These are phyloP conservation scores for Hansenula sp. DNA, from an alignment of 1,139 yeast species.

Conservation along the genomic window DNA sequence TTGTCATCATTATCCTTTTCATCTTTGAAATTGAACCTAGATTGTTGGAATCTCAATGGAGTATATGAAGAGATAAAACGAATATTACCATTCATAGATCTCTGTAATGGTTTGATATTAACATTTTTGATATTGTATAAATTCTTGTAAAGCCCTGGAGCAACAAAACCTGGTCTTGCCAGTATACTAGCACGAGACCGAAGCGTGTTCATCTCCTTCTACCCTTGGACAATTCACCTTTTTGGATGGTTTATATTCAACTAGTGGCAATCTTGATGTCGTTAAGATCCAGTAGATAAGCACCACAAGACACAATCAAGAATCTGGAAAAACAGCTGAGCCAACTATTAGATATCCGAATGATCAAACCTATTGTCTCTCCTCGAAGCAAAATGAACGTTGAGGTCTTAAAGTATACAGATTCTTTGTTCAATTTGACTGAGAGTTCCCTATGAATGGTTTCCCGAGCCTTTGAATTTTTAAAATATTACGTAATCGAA, in stretches of 20 bases:
- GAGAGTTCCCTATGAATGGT: too few species aligned
- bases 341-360: too few species aligned
- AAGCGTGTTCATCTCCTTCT: neutral
- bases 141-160: neutral
- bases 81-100: neutral
- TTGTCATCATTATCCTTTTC: conserved; percentile 10
- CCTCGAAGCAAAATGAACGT: too few species aligned
- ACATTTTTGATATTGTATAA: neutral
- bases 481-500: too few species aligned
- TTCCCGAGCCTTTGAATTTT: too few species aligned
- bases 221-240: too few species aligned
- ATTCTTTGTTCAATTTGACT: too few species aligned
- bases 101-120: neutral
- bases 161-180: neutral
- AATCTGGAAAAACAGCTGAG: too few species aligned
- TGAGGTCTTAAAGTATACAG: too few species aligned
- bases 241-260: neutral
- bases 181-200: neutral
- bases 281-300: too few species aligned
- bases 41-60: neutral
- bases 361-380: too few species aligned
- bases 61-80: neutral
- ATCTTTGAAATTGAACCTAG: conserved; percentile 4
- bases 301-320: too few species aligned
- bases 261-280: neutral